Evolutionary conservation across 345 rosid genomes (phyloP).

Genomic region (Salix caprea): DNA sequence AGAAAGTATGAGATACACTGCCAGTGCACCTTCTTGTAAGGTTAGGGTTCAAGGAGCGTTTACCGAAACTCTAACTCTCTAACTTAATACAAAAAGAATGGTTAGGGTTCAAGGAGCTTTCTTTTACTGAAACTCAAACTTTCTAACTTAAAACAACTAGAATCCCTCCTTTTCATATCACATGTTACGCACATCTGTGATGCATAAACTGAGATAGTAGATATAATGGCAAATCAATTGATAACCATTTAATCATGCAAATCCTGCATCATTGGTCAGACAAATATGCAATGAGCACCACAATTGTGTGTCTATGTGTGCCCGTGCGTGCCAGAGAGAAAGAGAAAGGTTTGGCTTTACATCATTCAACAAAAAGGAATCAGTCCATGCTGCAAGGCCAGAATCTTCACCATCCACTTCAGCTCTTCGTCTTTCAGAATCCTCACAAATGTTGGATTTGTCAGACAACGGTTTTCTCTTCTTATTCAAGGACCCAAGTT

Average conservation of each 20-base stretch:
- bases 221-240: too few relatives aligned
- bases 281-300: background rate
- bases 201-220: too few relatives aligned
- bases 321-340: background rate
- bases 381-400: conserved; percentile 43
- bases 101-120: too few relatives aligned
- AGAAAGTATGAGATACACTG: too few relatives aligned
- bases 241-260: too few relatives aligned
- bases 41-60: too few relatives aligned
- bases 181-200: too few relatives aligned
- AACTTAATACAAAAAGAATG: background rate
- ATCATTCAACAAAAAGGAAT: conserved; percentile 58
- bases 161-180: too few relatives aligned
- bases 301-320: background rate
- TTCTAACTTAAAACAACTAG: background rate
- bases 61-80: background rate
- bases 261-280: too few relatives aligned
- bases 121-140: background rate
- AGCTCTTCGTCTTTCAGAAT: conserved; percentile 14
- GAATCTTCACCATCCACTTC: conserved; percentile 24
- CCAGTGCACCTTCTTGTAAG: too few relatives aligned
- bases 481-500: conserved; percentile 19
- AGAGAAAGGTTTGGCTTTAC: conserved; percentile 27
- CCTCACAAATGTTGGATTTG: conserved; percentile 20
- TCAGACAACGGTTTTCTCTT: conserved; percentile 33